Conservation (phyloP, 345 rosid genomes). For the Rhizophora mangle region DNA sequence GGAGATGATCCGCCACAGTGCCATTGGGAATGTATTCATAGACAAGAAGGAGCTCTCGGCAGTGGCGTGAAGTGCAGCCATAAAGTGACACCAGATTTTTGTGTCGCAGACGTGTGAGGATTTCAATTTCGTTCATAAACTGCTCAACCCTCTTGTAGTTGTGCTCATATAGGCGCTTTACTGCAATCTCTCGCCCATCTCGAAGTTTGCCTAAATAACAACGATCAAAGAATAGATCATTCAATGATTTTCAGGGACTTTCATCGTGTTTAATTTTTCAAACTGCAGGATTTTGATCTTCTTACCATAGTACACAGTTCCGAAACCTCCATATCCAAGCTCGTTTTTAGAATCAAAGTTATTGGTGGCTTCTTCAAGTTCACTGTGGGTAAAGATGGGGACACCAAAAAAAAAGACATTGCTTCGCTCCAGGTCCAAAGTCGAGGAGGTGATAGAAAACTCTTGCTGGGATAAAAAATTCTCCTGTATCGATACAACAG, state of each 20-base stretch:
- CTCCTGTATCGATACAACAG: conserved; percentile 12
- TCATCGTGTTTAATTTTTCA: background rate
- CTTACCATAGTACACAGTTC: conserved; percentile 15
- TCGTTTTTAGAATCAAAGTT: background rate
- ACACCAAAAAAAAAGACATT: background rate
- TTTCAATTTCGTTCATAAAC: no score
- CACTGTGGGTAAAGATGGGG: conserved; percentile 11
- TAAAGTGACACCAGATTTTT: no score
- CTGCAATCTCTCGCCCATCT: conserved; percentile 30
- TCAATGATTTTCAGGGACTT: background rate
- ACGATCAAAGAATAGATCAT: background rate
- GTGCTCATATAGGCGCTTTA: conserved; percentile 30
- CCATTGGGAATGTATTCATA: conserved; percentile 19
- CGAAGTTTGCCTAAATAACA: conserved; percentile 22
- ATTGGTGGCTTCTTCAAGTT: conserved; percentile 19
- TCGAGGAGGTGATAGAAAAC: conserved; percentile 26
- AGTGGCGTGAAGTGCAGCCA: no score
- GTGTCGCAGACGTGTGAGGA: no score
- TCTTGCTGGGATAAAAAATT: conserved; percentile 20
- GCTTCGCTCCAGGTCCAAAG: conserved; percentile 37
- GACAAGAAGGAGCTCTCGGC: background rate
- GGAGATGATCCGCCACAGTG: conserved; percentile 15
- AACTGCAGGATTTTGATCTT: background rate
- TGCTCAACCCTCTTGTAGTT: background rate
- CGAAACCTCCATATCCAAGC: conserved; percentile 20